phyloP scores from a whole-genome alignment of 345 rosid species.

The Gynandropsis gynandra region DNA sequence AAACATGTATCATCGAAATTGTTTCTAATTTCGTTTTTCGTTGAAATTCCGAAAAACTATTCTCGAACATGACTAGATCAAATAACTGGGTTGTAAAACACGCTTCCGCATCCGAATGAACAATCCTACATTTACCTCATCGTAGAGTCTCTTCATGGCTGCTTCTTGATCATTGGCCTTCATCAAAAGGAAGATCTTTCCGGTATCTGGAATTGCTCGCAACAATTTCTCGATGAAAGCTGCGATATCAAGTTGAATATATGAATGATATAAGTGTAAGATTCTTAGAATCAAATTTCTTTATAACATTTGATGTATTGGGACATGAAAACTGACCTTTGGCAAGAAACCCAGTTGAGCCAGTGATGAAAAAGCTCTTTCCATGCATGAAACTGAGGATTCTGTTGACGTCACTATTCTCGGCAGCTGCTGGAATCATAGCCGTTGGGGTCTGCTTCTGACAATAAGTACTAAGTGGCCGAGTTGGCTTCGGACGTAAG shows the following conservation, averaged over 20 bases:
- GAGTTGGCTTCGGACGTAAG: background rate
- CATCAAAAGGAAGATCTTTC: constrained; percentile 28
- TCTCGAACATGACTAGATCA: too few relatives aligned
- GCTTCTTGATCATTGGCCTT: constrained; percentile 25
- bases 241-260: background rate
- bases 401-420: constrained; percentile 1
- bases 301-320: too few relatives aligned
- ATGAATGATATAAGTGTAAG: background rate
- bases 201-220: constrained; percentile 24
- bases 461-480: background rate
- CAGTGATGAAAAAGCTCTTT: constrained; percentile 32
- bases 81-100: too few relatives aligned
- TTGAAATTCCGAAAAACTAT: too few relatives aligned
- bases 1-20: too few relatives aligned
- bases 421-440: background rate
- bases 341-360: constrained; percentile 37
- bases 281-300: background rate
- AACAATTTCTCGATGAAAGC: constrained; percentile 30
- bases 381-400: constrained; percentile 19
- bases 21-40: too few relatives aligned
- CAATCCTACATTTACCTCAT: too few relatives aligned
- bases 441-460: background rate
- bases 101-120: too few relatives aligned
- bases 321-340: too few relatives aligned
- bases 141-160: constrained; percentile 19